These are phyloP conservation scores for Terana coerulea DNA, from an alignment of 768 basidiomycete genomes.

Conservation along the genomic window DNA sequence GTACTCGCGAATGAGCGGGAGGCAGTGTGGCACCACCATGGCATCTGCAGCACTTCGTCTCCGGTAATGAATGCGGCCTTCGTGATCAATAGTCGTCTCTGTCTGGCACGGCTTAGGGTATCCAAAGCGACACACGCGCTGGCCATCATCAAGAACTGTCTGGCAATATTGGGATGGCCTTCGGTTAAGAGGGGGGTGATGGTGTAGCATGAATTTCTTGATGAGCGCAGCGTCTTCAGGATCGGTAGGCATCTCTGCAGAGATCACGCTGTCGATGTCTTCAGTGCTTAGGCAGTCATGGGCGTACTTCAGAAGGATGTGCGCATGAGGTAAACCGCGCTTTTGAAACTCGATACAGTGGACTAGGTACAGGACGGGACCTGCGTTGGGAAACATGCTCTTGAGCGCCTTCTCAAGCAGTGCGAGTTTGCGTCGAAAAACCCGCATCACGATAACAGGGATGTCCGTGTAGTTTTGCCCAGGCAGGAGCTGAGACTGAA, in stretches of 20 bases:
- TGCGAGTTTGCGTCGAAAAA: conserved; percentile 32
- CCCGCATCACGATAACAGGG: conserved; percentile 32
- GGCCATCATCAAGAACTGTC: conserved; percentile 11
- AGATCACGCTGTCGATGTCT: conserved; percentile 31
- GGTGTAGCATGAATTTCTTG: conserved; percentile 32
- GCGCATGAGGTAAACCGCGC: conserved; percentile 37
- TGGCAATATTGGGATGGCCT: conserved; percentile 29
- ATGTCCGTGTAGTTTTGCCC: conserved; percentile 34
- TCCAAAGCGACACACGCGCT: conserved; percentile 19
- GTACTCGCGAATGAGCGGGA: conserved; percentile 22
- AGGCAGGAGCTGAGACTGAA: conserved; percentile 23
- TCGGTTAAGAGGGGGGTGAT: conserved; percentile 19
- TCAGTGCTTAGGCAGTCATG: conserved; percentile 19
- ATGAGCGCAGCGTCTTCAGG: conserved; percentile 24
- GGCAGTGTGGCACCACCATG: conserved; percentile 30
- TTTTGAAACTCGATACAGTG: conserved; percentile 40
- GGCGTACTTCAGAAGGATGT: conserved; percentile 34
- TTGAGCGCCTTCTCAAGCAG: conserved; percentile 23
- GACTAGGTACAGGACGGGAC: conserved; percentile 28
- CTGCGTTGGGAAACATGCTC: conserved; percentile 30
- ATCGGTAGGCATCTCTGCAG: conserved; percentile 31
- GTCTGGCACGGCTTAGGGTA: conserved; percentile 19
- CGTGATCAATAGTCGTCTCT: conserved; percentile 24
- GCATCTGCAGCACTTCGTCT: conserved; percentile 21
- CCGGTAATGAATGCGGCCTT: conserved; percentile 28